Conservation (phyloP, 768 basidiomycete genomes). For the Leccinum pellstonianum region DNA sequence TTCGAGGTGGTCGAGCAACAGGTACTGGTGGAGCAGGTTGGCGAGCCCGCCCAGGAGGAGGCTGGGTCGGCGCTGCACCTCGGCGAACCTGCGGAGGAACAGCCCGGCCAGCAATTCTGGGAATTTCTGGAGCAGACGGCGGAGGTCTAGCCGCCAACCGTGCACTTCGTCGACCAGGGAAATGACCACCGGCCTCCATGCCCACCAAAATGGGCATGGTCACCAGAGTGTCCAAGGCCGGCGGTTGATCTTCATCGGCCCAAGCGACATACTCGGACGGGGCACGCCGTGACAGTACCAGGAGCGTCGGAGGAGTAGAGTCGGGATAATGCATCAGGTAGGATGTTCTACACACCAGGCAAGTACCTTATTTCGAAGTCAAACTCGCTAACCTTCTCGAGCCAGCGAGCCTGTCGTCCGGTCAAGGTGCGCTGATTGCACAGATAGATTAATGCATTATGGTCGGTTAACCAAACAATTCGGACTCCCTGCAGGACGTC, state of each 20-base stretch:
- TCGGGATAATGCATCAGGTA: constrained; percentile 28
- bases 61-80: too few relatives aligned
- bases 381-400: constrained; percentile 31
- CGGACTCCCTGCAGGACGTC: constrained; percentile 31
- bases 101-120: too few relatives aligned
- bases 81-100: too few relatives aligned
- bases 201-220: background rate
- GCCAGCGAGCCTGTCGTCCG: constrained; percentile 36
- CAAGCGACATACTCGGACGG: background rate
- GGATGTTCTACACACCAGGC: constrained; percentile 22
- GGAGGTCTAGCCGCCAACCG: too few relatives aligned
- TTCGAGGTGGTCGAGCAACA: too few relatives aligned
- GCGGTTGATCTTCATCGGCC: background rate
- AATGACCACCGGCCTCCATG: background rate
- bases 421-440: constrained; percentile 35
- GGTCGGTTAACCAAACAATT: constrained; percentile 34
- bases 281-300: background rate
- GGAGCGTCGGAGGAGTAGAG: constrained; percentile 6
- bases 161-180: too few relatives aligned
- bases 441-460: constrained; percentile 24
- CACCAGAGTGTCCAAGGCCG: background rate
- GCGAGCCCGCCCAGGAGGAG: too few relatives aligned
- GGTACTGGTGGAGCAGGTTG: too few relatives aligned
- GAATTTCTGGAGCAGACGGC: too few relatives aligned
- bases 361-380: constrained; percentile 31